Evolutionary conservation across 108 stramenopile genomes (phyloP), one percentile per base, ranked within the genome.

Genomic region (Nannochloropsis salina): DNA sequence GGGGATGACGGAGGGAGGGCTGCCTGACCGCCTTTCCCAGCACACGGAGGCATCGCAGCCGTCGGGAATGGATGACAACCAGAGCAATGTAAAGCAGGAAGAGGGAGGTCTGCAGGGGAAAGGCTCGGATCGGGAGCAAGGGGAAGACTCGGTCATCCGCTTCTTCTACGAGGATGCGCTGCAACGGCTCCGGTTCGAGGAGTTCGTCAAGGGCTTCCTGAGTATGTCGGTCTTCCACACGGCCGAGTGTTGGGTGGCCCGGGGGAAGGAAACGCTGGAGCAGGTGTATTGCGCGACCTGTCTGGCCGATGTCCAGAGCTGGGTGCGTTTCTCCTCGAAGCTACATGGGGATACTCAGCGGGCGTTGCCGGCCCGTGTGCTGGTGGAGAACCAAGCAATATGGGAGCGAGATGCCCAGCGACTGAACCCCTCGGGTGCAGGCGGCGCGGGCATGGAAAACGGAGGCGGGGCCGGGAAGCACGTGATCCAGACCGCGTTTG

Each of bases 161-260:
- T 51, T 51, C 47, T 51, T 51, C 15, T 51, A 51, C 47, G 47
- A 51, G 47, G 47, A 51, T 51, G 47, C n/a, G n/a, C 12, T 22
- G 22, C 84, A 89, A 9, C 83, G 89, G 82, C 92, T 94, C 42
- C 92, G 96, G 80, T 90, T 97, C 80, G 95, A 96, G 87, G 97
- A 98, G 86, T 97, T 98, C 90, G 90, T 94, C 9, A 87, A 86
- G 41, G 97, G 96, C 6, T 96, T 98, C 83, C 89, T 97, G 88
- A 94, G 94, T 40, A 94, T 98, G 92, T 95, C 95, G 40, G 95
- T 96, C 18, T 98, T 98, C 87, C 96, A 98, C 89, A 90, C 94
- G 22, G 94, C 95, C 11, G 97, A 98, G 88, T 91, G 95, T 22
- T 98, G 96, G 96, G 89, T 95, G 44, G 83, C 87, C 83, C 41